phyloP scores from a whole-genome alignment of 495 filamentous ascomycete species.

The Aspergillus sparsus region DNA sequence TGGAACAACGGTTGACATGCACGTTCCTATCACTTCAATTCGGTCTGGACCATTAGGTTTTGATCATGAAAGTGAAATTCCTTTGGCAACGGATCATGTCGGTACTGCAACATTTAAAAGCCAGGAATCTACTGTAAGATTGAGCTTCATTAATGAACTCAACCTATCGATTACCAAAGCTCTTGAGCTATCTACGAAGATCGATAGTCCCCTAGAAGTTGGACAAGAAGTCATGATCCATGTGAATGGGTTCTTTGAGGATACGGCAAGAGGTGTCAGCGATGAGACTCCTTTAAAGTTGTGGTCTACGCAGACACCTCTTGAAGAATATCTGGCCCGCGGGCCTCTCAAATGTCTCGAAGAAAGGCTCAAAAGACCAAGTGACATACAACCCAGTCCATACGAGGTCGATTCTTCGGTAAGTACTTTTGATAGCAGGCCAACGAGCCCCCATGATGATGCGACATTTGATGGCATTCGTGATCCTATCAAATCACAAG shows the following conservation, averaged over 20 bases:
- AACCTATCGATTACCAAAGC: slow-evolving; percentile 46
- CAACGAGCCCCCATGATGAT: slow-evolving; percentile 23
- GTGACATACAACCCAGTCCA: slow-evolving; percentile 24
- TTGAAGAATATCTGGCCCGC: slow-evolving; percentile 46
- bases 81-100: slow-evolving; percentile 59
- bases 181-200: slow-evolving; percentile 35
- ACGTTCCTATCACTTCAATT: slow-evolving; percentile 63
- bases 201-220: slow-evolving; percentile 47
- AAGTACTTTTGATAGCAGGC: slow-evolving; percentile 38
- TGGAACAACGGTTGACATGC: slow-evolving; percentile 37
- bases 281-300: slow-evolving; percentile 49
- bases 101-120: slow-evolving; percentile 59
- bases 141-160: slow-evolving; percentile 52
- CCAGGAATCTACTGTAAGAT: slow-evolving; percentile 48
- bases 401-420: slow-evolving; percentile 35
- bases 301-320: slow-evolving; percentile 53
- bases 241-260: slow-evolving; percentile 63
- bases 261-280: slow-evolving; percentile 45
- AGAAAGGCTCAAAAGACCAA: slow-evolving; percentile 30
- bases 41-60: slow-evolving; percentile 58
- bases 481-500: slow-evolving; percentile 15
- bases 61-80: slow-evolving; percentile 56
- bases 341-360: slow-evolving; percentile 37
- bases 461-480: slow-evolving; percentile 12
- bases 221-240: slow-evolving; percentile 57